These are phyloP conservation scores for Nigrograna mackinnonii DNA, from an alignment of 2,329 filamentous ascomycete species.

Conservation along the genomic window DNA sequence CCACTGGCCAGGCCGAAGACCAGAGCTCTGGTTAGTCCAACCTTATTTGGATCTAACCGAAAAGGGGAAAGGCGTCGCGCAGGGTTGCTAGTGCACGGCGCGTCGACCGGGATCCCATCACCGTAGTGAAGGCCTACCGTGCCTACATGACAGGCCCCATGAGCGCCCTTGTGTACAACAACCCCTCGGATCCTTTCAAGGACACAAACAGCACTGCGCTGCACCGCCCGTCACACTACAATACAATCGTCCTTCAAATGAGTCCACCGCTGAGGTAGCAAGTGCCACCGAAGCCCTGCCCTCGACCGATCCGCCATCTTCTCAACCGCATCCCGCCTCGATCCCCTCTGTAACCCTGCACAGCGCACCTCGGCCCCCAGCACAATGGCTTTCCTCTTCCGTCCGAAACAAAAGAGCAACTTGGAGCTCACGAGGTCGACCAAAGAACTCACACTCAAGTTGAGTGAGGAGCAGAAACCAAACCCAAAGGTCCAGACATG, in stretches of 20 bases:
- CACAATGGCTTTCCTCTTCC: constrained; percentile 72
- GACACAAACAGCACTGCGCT: too few species aligned
- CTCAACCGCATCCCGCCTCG: constrained; percentile 14
- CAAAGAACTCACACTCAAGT: constrained; percentile 64
- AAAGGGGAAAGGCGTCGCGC: background rate
- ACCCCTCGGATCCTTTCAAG: background rate
- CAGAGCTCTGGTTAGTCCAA: background rate
- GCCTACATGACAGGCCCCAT: constrained; percentile 26
- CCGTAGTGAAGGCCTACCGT: constrained; percentile 5
- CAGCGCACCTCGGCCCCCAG: constrained; percentile 10
- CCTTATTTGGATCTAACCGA: too few species aligned
- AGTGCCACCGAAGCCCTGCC: constrained; percentile 29
- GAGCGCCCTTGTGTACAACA: constrained; percentile 10
- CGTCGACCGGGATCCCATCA: constrained; percentile 8
- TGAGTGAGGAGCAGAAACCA: constrained; percentile 59
- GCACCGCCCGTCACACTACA: constrained; percentile 1
- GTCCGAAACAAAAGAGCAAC: constrained; percentile 63
- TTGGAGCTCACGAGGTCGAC: constrained; percentile 65
- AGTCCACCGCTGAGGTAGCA: constrained; percentile 33
- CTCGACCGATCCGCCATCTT: constrained; percentile 23
- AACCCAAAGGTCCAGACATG: constrained; percentile 56
- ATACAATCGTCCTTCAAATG: constrained; percentile 29
- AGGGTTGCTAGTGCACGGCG: background rate
- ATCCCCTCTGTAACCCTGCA: too few species aligned
- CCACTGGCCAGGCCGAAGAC: background rate